Conservation (phyloP, 1,284 basidiomycete genomes). For the Cryptococcus deneoformans region DNA sequence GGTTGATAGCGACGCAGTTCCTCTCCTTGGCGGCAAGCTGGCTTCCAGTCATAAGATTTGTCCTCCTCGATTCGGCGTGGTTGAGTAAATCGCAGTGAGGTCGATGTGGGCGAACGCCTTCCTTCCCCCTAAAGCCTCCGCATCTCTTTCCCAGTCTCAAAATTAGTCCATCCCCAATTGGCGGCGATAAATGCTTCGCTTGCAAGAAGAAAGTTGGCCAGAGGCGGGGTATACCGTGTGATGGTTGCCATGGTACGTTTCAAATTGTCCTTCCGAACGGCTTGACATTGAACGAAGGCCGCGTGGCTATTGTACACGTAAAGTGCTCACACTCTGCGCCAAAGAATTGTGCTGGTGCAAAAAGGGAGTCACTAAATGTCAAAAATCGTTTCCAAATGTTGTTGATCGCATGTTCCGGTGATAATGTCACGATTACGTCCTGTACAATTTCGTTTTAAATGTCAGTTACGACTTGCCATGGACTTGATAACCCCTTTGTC, state of each 20-base stretch:
- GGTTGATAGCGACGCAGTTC: constrained; percentile 59
- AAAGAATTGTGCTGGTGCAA: constrained; percentile 56
- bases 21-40: constrained; percentile 57
- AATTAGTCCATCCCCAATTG: constrained; percentile 35
- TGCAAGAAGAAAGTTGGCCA: constrained; percentile 77
- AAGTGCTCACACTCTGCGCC: constrained; percentile 80
- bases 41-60: constrained; percentile 30
- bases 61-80: neutral
- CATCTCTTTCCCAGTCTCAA: neutral
- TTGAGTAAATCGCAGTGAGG: constrained; percentile 13
- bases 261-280: constrained; percentile 3
- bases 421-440: neutral
- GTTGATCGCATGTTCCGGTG: neutral
- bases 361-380: no score
- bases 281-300: neutral
- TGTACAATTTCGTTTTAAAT: neutral
- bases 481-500: neutral
- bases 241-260: constrained; percentile 73
- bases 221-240: constrained; percentile 80
- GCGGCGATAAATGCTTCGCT: constrained; percentile 67
- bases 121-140: constrained; percentile 57
- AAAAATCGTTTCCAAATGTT: no score
- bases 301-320: constrained; percentile 61
- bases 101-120: constrained; percentile 56
- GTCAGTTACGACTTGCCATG: neutral